A percentile compares a stretch with the other conserved stretches of the same genome.
These are phyloP conservation scores for Stentor roeselii DNA, from an alignment of 73 alveolate species.

Conservation along the genomic window DNA sequence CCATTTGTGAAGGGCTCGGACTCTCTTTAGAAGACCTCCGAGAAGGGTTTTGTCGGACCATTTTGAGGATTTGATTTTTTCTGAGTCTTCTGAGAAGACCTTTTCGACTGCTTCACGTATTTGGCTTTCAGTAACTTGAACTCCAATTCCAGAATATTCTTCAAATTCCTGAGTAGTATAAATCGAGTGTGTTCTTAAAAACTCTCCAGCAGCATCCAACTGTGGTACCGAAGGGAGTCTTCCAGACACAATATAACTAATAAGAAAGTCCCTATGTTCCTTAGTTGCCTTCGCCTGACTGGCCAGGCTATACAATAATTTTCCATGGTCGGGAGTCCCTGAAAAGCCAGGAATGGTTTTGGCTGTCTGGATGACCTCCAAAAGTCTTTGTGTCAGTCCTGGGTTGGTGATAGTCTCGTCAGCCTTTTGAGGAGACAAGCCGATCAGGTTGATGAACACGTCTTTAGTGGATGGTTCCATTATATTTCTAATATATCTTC, in stretches of 20 bases:
- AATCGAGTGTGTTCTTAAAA: conserved; percentile 56
- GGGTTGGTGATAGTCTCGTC: conserved; percentile 52
- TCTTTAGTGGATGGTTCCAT: conserved; percentile 10
- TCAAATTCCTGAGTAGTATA: conserved; percentile 62
- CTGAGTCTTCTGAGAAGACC: conserved; percentile 57
- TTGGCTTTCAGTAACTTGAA: conserved; percentile 68
- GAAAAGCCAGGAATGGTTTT: conserved; percentile 32
- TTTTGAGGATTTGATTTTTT: conserved; percentile 62
- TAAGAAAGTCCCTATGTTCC: conserved; percentile 37
- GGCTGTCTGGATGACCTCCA: conserved; percentile 36
- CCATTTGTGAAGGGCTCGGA: conserved; percentile 69
- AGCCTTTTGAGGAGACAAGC: conserved; percentile 54
- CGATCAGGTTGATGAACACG: conserved; percentile 23
- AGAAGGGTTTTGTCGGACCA: conserved; percentile 49
- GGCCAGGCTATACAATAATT: conserved; percentile 44
- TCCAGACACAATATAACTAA: conserved; percentile 58
- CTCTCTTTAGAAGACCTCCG: conserved; percentile 59
- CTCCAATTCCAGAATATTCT: conserved; percentile 83
- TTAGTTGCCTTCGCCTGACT: conserved; percentile 43
- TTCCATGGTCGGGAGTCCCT: conserved; percentile 32
- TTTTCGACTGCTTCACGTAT: conserved; percentile 60
- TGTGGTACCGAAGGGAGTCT: conserved; percentile 68
- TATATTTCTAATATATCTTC: conserved; percentile 16
- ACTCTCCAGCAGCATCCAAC: conserved; percentile 81
- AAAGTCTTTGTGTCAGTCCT: conserved; percentile 41